Conservation (phyloP, 495 filamentous ascomycete genomes). For the Stereocaulon alpinum region DNA sequence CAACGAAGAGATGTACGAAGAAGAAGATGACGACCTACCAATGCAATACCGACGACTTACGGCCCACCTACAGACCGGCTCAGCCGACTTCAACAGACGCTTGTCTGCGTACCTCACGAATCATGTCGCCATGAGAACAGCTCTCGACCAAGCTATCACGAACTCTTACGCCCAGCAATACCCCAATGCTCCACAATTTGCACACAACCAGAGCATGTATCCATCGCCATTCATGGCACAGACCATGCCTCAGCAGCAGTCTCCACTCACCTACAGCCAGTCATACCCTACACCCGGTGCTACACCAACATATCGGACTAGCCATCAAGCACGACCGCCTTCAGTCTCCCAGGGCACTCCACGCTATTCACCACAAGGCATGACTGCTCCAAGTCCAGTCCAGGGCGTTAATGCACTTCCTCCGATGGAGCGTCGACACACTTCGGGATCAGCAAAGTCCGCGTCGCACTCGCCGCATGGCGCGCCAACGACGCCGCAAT, state of each 20-base stretch:
- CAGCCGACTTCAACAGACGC: constrained; percentile 45
- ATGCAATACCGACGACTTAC: constrained; percentile 44
- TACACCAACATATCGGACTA: constrained; percentile 21
- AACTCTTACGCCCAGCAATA: constrained; percentile 38
- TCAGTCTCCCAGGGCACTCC: constrained; percentile 25
- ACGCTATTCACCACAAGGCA: constrained; percentile 15
- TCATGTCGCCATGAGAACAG: constrained; percentile 46
- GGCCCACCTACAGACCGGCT: constrained; percentile 43
- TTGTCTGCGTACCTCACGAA: constrained; percentile 49
- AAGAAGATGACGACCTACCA: constrained; percentile 62
- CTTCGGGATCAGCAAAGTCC: constrained; percentile 28
- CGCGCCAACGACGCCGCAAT: constrained; percentile 23
- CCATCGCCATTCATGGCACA: constrained; percentile 33
- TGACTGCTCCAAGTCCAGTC: constrained; percentile 22
- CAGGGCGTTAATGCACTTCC: constrained; percentile 6
- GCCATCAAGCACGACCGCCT: constrained; percentile 31
- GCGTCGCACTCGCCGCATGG: constrained; percentile 20
- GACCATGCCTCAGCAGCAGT: constrained; percentile 26
- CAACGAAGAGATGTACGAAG: constrained; percentile 96
- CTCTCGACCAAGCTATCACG: constrained; percentile 39
- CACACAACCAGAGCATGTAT: constrained; percentile 30
- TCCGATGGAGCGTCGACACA: constrained; percentile 27
- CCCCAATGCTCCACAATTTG: constrained; percentile 33
- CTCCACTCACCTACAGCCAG: constrained; percentile 28
- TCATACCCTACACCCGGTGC: constrained; percentile 27